These are phyloP conservation scores for Moniliophthora roreri DNA, from an alignment of 1,284 basidiomycete genomes.

Conservation along the genomic window DNA sequence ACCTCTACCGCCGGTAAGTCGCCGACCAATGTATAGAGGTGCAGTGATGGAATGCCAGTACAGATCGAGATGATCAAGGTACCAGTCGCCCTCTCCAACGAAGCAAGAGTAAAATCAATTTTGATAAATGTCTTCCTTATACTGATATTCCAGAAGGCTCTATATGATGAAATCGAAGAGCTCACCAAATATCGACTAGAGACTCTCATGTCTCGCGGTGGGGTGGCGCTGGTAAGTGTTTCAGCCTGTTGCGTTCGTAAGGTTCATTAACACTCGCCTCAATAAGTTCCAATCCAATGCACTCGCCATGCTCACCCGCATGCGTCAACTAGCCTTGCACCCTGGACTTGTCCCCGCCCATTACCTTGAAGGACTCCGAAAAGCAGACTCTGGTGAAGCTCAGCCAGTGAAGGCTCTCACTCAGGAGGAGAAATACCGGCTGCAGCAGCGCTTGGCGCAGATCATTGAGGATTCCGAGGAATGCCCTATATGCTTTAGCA, in stretches of 20 bases:
- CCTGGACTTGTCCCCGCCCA: constrained; percentile 74
- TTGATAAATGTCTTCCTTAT: constrained; percentile 1
- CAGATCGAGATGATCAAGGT: constrained; percentile 73
- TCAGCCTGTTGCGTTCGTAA: not conserved
- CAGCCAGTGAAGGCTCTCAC: constrained; percentile 37
- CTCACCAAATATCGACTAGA: constrained; percentile 65
- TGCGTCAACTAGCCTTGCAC: constrained; percentile 85
- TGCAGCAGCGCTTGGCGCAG: constrained; percentile 66
- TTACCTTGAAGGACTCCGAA: constrained; percentile 71
- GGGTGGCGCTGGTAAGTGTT: constrained; percentile 36
- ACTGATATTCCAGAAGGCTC: constrained; percentile 29
- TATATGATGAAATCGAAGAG: constrained; percentile 77
- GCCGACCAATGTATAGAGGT: not conserved
- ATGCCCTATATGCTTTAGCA: constrained; percentile 76
- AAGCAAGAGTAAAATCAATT: constrained; percentile 56
- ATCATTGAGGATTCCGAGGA: constrained; percentile 84
- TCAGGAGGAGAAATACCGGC: constrained; percentile 47
- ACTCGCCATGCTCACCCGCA: constrained; percentile 80
- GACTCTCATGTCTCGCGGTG: constrained; percentile 48
- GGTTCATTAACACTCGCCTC: not conserved
- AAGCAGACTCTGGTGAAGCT: constrained; percentile 34
- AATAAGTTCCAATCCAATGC: constrained; percentile 67
- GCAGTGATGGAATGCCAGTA: not conserved
- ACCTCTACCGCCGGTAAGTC: constrained; percentile 69
- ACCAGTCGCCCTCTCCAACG: constrained; percentile 66